Evolutionary conservation across 2,329 filamentous ascomycete genomes (phyloP).

Genomic region (Aspergillus chevalieri): DNA sequence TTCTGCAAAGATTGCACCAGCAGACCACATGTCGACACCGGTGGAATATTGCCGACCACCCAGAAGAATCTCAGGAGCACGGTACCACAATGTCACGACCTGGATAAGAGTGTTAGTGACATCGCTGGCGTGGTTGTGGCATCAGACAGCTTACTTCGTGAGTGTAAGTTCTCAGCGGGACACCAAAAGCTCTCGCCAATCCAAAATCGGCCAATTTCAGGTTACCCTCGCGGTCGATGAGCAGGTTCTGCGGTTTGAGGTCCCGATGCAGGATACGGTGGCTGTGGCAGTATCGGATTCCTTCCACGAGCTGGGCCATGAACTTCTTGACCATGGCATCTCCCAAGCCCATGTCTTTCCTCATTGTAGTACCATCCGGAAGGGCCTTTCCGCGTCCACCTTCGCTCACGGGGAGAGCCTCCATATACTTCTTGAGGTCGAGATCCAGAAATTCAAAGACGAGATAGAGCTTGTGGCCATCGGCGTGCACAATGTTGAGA

Average conservation of each 20-base stretch:
- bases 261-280: slow-evolving; percentile 83
- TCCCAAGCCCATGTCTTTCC: slow-evolving; percentile 65
- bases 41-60: slow-evolving; percentile 90
- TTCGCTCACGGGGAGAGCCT: slow-evolving; percentile 74
- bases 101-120: slow-evolving; percentile 19
- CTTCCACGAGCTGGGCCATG: slow-evolving; percentile 80
- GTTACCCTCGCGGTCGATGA: slow-evolving; percentile 81
- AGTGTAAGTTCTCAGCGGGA: slow-evolving; percentile 84
- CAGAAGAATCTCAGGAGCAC: slow-evolving; percentile 81
- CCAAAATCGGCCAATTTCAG: slow-evolving; percentile 88
- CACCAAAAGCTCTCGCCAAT: slow-evolving; percentile 81
- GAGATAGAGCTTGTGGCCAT: slow-evolving; percentile 90
- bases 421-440: slow-evolving; percentile 95
- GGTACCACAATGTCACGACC: slow-evolving; percentile 92
- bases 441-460: slow-evolving; percentile 88
- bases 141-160: slow-evolving; percentile 57
- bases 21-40: slow-evolving; percentile 93
- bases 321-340: slow-evolving; percentile 85
- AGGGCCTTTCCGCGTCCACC: slow-evolving; percentile 80
- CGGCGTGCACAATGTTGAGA: slow-evolving; percentile 87
- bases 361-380: slow-evolving; percentile 65
- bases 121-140: background rate
- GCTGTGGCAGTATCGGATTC: slow-evolving; percentile 81
- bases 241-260: slow-evolving; percentile 82
- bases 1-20: slow-evolving; percentile 90